Conservation (phyloP, 1,139 yeast species). For the Tardiomyces digboiensis region DNA sequence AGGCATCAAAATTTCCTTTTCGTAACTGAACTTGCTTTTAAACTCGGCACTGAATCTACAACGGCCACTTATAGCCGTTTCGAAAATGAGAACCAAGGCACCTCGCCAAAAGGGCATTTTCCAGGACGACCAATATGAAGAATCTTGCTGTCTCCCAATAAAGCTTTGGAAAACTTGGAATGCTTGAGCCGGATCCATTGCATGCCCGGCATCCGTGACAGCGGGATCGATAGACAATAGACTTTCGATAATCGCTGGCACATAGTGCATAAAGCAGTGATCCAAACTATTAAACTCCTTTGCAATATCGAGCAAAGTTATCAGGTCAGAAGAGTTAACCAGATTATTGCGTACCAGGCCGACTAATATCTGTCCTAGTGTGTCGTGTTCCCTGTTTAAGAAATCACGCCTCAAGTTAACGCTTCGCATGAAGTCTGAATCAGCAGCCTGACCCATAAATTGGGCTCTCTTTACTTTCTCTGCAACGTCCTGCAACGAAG, state of each 20-base stretch:
- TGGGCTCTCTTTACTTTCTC: constrained; percentile 61
- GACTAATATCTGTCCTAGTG: constrained; percentile 50
- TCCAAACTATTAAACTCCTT: constrained; percentile 35
- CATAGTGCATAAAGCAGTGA: constrained; percentile 22
- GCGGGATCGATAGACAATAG: constrained; percentile 12
- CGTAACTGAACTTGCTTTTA: constrained; percentile 26
- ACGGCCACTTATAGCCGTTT: constrained; percentile 61
- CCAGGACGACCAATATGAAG: constrained; percentile 12
- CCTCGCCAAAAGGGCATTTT: constrained; percentile 36
- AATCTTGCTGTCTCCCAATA: constrained; percentile 5
- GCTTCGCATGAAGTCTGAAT: constrained; percentile 43
- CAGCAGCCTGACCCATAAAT: constrained; percentile 39
- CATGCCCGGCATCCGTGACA: constrained; percentile 3
- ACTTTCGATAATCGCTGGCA: constrained; percentile 1
- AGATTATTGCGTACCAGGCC: constrained; percentile 12
- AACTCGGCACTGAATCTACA: constrained; percentile 10
- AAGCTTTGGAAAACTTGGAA: constrained; percentile 6
- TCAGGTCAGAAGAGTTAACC: constrained; percentile 1
- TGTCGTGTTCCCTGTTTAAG: constrained; percentile 59
- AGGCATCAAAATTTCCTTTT: constrained; percentile 33
- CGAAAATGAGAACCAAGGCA: constrained; percentile 48
- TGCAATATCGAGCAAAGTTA: constrained; percentile 33
- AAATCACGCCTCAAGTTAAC: constrained; percentile 52
- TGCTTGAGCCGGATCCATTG: constrained; percentile 9
- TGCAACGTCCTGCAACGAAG: constrained; percentile 42